These are phyloP conservation scores for Rhynchospora tenuis DNA, from an alignment of 176 grass and related monocot genomes.

Conservation along the genomic window DNA sequence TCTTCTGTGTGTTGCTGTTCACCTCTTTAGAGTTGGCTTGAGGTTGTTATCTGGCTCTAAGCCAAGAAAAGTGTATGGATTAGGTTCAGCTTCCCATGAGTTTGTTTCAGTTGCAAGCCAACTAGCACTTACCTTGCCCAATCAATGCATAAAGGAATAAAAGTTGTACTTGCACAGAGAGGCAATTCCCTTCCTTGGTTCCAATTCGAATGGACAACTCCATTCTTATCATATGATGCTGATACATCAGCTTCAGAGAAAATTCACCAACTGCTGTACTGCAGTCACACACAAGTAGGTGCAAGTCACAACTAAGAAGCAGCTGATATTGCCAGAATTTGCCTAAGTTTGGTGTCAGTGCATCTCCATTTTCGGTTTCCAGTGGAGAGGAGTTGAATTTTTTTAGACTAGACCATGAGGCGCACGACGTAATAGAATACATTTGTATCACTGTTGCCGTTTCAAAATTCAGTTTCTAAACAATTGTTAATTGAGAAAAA, in stretches of 20 bases:
- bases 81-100: constrained; percentile 23
- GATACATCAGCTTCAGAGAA: neutral
- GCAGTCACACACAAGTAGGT: constrained; percentile 13
- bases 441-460: constrained; percentile 4
- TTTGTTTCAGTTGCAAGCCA: constrained; percentile 22
- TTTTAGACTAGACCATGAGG: constrained; percentile 10
- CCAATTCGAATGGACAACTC: neutral
- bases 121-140: constrained; percentile 26
- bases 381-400: constrained; percentile 7
- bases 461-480: constrained; percentile 19
- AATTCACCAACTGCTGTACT: neutral
- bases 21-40: constrained; percentile 17
- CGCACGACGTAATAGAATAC: constrained; percentile 18
- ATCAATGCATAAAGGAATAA: constrained; percentile 22
- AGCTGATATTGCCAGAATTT: constrained; percentile 6
- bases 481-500: constrained; percentile 5
- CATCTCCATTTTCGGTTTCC: neutral
- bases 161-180: constrained; percentile 1
- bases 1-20: neutral
- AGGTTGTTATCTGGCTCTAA: constrained; percentile 13
- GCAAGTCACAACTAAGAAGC: neutral
- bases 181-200: neutral
- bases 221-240: neutral
- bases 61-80: constrained; percentile 18
- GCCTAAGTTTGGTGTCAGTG: neutral